Evolutionary conservation across 495 filamentous ascomycete genomes (phyloP).

Genomic region (Aspergillus egyptiacus): DNA sequence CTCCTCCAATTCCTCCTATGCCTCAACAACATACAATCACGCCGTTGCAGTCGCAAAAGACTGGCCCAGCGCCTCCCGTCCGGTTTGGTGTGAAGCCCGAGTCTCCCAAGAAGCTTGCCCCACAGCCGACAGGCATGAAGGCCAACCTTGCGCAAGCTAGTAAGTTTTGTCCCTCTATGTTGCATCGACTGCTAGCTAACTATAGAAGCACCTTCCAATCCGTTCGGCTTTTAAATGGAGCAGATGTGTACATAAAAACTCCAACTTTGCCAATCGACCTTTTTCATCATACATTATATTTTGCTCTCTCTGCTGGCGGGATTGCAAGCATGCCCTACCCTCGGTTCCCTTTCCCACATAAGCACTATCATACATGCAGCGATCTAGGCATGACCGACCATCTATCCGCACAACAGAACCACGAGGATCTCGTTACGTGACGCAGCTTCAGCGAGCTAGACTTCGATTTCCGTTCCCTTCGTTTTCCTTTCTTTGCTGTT

Average conservation of each 20-base stretch:
- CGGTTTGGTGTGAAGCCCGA: conserved; percentile 74
- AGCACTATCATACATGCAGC: conserved; percentile 17
- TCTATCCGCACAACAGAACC: conserved; percentile 9
- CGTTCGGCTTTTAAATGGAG: conserved; percentile 72
- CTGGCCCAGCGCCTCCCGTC: conserved; percentile 85
- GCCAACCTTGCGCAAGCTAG: conserved; percentile 91
- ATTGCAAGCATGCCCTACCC: conserved; percentile 14
- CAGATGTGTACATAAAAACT: conserved; percentile 21
- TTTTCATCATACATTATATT: conserved; percentile 18
- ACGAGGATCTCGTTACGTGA: conserved; percentile 7
- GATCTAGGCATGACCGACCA: conserved; percentile 12
- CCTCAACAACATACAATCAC: conserved; percentile 47
- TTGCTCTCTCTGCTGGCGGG: conserved; percentile 17
- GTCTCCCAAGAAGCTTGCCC: conserved; percentile 65
- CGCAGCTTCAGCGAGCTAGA: conserved; percentile 24
- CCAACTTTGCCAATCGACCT: conserved; percentile 21
- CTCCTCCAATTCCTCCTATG: conserved; percentile 38
- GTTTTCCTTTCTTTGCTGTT: conserved; percentile 1
- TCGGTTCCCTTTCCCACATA: conserved; percentile 5
- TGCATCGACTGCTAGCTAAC: conserved; percentile 17
- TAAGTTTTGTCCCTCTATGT: conserved; percentile 52
- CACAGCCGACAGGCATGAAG: conserved; percentile 83
- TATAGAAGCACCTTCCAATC: conserved; percentile 73
- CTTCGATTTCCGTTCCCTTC: conserved; percentile 8
- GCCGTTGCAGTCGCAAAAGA: conserved; percentile 78